These are phyloP conservation scores for Eucalyptus pauciflora DNA, from an alignment of 345 rosid species.

Conservation along the genomic window DNA sequence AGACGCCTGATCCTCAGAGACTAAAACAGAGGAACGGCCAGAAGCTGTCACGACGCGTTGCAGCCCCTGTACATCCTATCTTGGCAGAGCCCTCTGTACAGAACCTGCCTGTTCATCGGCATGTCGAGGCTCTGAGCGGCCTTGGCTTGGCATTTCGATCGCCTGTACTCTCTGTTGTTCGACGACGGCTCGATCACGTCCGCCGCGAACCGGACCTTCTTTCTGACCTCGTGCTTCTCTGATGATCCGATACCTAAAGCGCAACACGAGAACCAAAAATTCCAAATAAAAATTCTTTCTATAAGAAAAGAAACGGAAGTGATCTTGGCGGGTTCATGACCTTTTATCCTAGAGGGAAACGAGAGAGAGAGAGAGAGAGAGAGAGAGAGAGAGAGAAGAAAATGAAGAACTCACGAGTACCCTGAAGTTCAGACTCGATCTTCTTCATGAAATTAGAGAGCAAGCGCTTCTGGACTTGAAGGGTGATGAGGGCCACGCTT, in stretches of 20 bases:
- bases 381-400: neutral
- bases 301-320: neutral
- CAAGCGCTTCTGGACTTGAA: slow-evolving; percentile 58
- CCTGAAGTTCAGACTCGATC: slow-evolving; percentile 46
- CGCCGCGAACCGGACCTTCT: slow-evolving; percentile 70
- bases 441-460: slow-evolving; percentile 58
- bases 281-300: neutral
- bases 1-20: neutral
- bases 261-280: too few relatives aligned
- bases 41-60: neutral
- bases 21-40: neutral
- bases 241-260: neutral
- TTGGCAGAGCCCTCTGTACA: slow-evolving; percentile 26
- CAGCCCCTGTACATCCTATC: slow-evolving; percentile 4
- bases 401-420: neutral
- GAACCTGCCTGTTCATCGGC: slow-evolving; percentile 32
- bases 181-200: slow-evolving; percentile 70
- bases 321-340: neutral
- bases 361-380: neutral
- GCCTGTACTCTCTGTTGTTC: slow-evolving; percentile 53
- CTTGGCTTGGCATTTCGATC: neutral
- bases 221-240: slow-evolving; percentile 16
- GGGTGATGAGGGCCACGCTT: slow-evolving; percentile 52
- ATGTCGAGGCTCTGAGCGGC: neutral
- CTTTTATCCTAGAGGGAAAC: neutral